Percentiles rank a stretch among this genome's conserved stretches.
Evolutionary conservation across 495 filamentous ascomycete genomes (phyloP).

Genomic region (Apodospora peruviana): DNA sequence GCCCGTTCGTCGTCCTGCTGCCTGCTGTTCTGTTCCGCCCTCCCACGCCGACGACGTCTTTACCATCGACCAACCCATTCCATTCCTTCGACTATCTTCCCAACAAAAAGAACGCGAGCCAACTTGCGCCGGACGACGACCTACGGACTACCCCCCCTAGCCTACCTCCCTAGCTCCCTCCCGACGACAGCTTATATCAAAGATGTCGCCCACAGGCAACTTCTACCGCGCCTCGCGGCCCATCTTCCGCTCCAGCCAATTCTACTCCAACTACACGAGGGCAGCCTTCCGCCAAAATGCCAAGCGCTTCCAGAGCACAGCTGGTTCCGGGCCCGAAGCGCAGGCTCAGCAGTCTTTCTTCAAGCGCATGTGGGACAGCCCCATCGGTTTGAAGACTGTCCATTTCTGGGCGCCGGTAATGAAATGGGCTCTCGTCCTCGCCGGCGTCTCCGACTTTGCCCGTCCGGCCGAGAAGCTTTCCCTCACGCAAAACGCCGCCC

Average conservation of each 20-base stretch:
- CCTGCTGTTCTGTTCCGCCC: too few species aligned
- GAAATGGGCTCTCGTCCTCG: slow-evolving; percentile 94
- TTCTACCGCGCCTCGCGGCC: slow-evolving; percentile 48
- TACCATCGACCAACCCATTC: too few species aligned
- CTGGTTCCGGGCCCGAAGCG: slow-evolving; percentile 25
- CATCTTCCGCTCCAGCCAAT: slow-evolving; percentile 35
- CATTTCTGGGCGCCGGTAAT: slow-evolving; percentile 98
- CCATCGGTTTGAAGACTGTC: slow-evolving; percentile 87
- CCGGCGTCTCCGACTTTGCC: slow-evolving; percentile 84
- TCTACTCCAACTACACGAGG: slow-evolving; percentile 40
- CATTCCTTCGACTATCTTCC: too few species aligned
- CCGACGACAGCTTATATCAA: too few species aligned
- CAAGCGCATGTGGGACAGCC: slow-evolving; percentile 78
- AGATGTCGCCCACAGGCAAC: slow-evolving; percentile 32
- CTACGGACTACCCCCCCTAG: too few species aligned
- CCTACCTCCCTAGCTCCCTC: too few species aligned
- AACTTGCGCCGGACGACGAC: too few species aligned
- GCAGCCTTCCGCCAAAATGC: slow-evolving; percentile 39
- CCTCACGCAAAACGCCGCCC: slow-evolving; percentile 80
- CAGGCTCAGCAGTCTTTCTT: slow-evolving; percentile 50
- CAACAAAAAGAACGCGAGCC: too few species aligned
- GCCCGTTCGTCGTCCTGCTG: too few species aligned
- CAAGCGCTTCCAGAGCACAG: slow-evolving; percentile 63
- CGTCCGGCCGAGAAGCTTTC: slow-evolving; percentile 92
- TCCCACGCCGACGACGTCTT: too few species aligned